A percentile compares a stretch with the other conserved stretches of the same genome.
Conservation (phyloP, 495 filamentous ascomycete species). For the Cladorrhinum samala region DNA sequence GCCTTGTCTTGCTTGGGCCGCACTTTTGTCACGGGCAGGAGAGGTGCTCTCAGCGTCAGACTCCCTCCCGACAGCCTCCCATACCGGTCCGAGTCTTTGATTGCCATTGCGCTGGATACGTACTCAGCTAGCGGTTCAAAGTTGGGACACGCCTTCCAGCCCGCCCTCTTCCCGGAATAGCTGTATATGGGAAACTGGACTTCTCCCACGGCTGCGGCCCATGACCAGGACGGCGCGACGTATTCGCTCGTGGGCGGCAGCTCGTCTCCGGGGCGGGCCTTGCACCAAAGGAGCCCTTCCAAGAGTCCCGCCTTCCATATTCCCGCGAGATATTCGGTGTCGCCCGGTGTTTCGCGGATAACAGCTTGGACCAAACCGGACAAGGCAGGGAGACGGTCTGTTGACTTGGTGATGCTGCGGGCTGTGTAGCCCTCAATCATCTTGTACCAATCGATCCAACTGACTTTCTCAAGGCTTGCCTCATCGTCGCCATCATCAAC, state of each 20-base stretch:
- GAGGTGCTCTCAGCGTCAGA: slow-evolving; percentile 11
- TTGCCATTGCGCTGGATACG: neutral
- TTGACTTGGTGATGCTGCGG: slow-evolving; percentile 22
- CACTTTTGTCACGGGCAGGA: slow-evolving; percentile 6
- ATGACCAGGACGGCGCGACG: slow-evolving; percentile 34
- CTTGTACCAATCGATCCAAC: slow-evolving; percentile 20
- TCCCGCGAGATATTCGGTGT: slow-evolving; percentile 19
- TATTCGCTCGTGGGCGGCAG: slow-evolving; percentile 6
- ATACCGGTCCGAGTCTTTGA: slow-evolving; percentile 1
- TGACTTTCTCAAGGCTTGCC: neutral
- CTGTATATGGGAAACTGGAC: slow-evolving; percentile 20
- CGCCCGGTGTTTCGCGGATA: slow-evolving; percentile 3
- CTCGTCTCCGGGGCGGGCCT: neutral
- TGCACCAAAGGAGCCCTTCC: slow-evolving; percentile 24
- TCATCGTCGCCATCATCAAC: neutral
- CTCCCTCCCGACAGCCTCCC: slow-evolving; percentile 1
- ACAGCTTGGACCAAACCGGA: slow-evolving; percentile 24
- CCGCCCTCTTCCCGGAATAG: slow-evolving; percentile 13
- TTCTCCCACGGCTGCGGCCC: slow-evolving; percentile 27
- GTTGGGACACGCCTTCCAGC: slow-evolving; percentile 13
- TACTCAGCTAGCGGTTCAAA: slow-evolving; percentile 19
- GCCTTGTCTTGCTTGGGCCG: neutral
- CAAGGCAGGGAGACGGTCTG: slow-evolving; percentile 31
- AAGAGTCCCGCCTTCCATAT: slow-evolving; percentile 22
- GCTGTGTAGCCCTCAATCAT: slow-evolving; percentile 25